These are phyloP conservation scores for Phytophthora pisi DNA, from an alignment of 352 stramenopile species.

Conservation along the genomic window DNA sequence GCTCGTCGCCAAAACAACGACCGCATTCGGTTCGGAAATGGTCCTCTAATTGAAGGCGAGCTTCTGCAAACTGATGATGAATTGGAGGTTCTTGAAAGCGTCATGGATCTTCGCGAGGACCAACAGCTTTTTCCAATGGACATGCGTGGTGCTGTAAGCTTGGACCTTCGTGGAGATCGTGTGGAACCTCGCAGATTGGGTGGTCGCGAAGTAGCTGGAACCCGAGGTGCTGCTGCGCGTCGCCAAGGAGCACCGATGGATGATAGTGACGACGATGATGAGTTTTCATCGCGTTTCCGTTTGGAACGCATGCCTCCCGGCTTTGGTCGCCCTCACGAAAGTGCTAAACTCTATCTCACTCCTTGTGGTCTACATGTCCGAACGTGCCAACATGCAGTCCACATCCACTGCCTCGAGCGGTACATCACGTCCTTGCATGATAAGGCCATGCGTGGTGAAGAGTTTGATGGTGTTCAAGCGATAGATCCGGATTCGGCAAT, in stretches of 20 bases:
- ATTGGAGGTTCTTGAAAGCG: constrained; percentile 68
- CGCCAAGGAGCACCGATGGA: constrained; percentile 35
- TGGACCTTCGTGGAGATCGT: constrained; percentile 42
- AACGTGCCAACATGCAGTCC: constrained; percentile 87
- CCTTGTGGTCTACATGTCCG: constrained; percentile 84
- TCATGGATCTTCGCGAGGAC: constrained; percentile 70
- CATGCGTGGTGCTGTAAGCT: constrained; percentile 46
- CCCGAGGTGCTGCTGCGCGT: constrained; percentile 30
- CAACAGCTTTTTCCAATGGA: constrained; percentile 64
- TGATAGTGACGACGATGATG: constrained; percentile 62
- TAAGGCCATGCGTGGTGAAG: constrained; percentile 87
- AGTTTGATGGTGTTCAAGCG: constrained; percentile 89
- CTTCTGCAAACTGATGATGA: constrained; percentile 72
- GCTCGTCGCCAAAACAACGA: constrained; percentile 50
- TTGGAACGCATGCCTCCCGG: constrained; percentile 52
- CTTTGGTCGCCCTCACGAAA: constrained; percentile 52
- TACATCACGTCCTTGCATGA: constrained; percentile 89
- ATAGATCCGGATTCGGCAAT: constrained; percentile 89
- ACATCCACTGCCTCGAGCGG: constrained; percentile 86
- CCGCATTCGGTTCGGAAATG: constrained; percentile 44
- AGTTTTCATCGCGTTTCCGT: constrained; percentile 46
- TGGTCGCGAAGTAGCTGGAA: constrained; percentile 29
- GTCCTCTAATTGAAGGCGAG: constrained; percentile 62
- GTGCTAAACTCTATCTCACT: constrained; percentile 74
- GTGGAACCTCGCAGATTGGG: constrained; percentile 31